Base-by-base conservation (phyloP, 805 yeast species). In the Candida arabinofermentans region DNA sequence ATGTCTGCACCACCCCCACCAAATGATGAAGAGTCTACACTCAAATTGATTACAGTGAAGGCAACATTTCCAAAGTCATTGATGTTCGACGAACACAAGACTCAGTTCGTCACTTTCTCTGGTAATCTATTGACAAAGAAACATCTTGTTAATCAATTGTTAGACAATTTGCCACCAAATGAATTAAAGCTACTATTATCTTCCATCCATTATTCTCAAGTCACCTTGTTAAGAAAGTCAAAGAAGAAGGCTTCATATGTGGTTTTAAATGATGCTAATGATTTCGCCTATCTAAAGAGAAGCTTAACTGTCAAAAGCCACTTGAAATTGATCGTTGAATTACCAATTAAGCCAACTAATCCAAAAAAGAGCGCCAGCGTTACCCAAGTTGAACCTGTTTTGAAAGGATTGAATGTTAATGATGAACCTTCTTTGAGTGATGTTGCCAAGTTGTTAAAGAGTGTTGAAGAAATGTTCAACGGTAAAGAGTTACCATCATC, bases 251-350 rank as follows among this genome's bases (percentile, higher is more conserved):
- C 63, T 31, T 51, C 57, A 8, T 75, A 64, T 47, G 70, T 74
- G 10, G 44, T 57, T 4, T 64, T 77, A 46, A 68, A 59, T 14
- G 40, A 62, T 4, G 48, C 32, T 3, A 59, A 61, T 4, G 81
- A 75, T 43, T 76, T 70, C 53, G 62, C 58, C 36, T 56, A 66
- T 19, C 61, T 77, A 42, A 55, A 58, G 32, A 64, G 79, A 47
- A 71, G 79, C 36, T 62, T 77, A 47, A 59, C 65, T 41, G 79
- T 75, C 16, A 75, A 74, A 50, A 67, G 62, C 43, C 67, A 65
- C 43, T 53, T 73, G 37, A 67, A 66, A 47, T 55, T 77, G 43
- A 33, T 37, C 18, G 54, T 53, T 22, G 19, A 27, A 9, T 34
- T 47, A 12, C 26, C 33, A 8, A 14, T 8, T 9, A 18, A 17